These are phyloP conservation scores for Acer yangbiense DNA, from an alignment of 345 rosid genomes.

Conservation along the genomic window DNA sequence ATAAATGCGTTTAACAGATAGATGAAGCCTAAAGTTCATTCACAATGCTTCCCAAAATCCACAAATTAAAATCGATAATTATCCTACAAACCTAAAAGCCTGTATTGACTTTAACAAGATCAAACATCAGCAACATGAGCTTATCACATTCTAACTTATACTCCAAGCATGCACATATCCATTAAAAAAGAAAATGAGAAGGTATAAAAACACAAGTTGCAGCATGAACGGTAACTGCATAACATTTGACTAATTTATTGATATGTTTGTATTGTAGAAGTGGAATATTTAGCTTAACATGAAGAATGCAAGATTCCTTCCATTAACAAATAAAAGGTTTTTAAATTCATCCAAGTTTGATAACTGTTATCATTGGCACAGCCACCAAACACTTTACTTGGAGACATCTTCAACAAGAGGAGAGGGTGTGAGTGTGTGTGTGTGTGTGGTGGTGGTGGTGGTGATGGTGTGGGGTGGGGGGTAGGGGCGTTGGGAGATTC, in stretches of 20 bases:
- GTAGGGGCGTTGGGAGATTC: too few relatives aligned
- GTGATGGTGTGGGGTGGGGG: too few relatives aligned
- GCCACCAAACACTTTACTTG: too few relatives aligned
- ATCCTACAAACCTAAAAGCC: not conserved
- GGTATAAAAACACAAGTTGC: not conserved
- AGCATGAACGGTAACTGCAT: not conserved
- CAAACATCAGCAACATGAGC: not conserved
- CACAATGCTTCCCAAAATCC: not conserved
- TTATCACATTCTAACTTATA: not conserved
- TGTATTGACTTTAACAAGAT: not conserved
- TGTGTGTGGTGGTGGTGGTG: too few relatives aligned
- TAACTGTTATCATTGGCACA: too few relatives aligned
- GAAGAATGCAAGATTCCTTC: not conserved
- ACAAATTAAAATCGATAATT: not conserved
- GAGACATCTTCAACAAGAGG: too few relatives aligned
- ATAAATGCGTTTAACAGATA: too few relatives aligned
- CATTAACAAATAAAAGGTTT: too few relatives aligned
- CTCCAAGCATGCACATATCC: not conserved
- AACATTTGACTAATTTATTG: not conserved
- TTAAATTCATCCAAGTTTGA: too few relatives aligned
- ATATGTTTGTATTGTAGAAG: not conserved
- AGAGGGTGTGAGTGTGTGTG: too few relatives aligned
- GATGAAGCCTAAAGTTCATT: not conserved
- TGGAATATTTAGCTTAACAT: not conserved
- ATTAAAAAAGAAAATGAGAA: not conserved